phyloP scores from a whole-genome alignment of 768 basidiomycete species.

The Trametopsis cervina region DNA sequence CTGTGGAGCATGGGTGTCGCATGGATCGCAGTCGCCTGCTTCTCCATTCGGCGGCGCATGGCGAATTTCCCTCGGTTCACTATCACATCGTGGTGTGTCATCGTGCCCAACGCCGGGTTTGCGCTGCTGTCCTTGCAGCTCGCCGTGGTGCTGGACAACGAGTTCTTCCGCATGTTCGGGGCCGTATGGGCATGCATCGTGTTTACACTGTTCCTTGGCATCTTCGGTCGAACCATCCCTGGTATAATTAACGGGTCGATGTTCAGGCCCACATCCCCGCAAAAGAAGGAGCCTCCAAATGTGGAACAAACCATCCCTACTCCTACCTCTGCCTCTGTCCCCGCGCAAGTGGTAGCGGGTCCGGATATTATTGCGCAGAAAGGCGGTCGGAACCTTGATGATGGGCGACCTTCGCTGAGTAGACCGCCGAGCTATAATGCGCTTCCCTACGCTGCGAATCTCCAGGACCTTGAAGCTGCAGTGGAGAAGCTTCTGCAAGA shows the following conservation, averaged over 20 bases:
- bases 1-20: slow-evolving; percentile 52
- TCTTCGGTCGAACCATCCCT: slow-evolving; percentile 36
- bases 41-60: slow-evolving; percentile 29
- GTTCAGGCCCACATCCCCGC: slow-evolving; percentile 24
- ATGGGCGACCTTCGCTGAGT: not conserved
- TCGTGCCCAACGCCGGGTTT: slow-evolving; percentile 53
- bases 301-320: not conserved
- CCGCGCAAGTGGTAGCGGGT: not conserved
- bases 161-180: slow-evolving; percentile 44
- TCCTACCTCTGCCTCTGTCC: not conserved
- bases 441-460: not conserved
- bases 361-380: not conserved
- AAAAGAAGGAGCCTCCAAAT: not conserved
- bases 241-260: slow-evolving; percentile 38
- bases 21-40: slow-evolving; percentile 39
- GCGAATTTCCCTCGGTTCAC: slow-evolving; percentile 32
- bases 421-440: not conserved
- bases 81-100: slow-evolving; percentile 45
- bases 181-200: slow-evolving; percentile 43
- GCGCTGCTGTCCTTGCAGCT: slow-evolving; percentile 42
- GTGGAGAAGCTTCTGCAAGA: not conserved
- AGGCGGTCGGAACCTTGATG: not conserved
- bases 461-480: not conserved
- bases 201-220: slow-evolving; percentile 34
- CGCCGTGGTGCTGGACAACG: slow-evolving; percentile 37